Evolutionary conservation across 1,284 basidiomycete species (phyloP), one percentile per base, ranked within the genome.

Genomic region (Pseudozyma pruni): DNA sequence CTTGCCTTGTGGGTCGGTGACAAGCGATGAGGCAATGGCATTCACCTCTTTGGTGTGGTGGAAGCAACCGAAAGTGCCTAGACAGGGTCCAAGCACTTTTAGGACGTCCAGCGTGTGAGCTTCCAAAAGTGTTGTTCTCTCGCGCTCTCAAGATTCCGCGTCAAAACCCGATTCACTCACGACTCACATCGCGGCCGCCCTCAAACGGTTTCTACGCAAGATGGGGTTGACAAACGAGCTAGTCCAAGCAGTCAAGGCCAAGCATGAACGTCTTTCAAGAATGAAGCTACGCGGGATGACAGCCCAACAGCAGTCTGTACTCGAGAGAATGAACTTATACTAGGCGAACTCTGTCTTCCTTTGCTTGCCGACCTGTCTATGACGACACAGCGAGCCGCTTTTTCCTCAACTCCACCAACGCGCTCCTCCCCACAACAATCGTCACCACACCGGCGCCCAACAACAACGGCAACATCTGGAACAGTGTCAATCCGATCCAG

Each of bases 401-500:
- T 58, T 45, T 64, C 19, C 69, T 53, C 34, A 78, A 46, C 38
- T 78, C 74, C 2, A 48, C 56, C 23, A 78, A 41, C 11, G 76
- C 74, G 13, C 44, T 57, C 29, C 68, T 62, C 4, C 76, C 76
- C 0, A 72, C 59, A 23, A 78, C 47, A 22, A 76, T 46, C 22
- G 74, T 74, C 35, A 73, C 47, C 38, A 69, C 34, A 3, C 72
- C 72, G 10, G 43, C 61, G 29, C 50, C 69, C 13, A 73, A 19
- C 43, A 78, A 52, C 39, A 61, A 44, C 23, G 76, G 76, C 19
- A 78, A 37, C 72, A 78, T 71, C 48, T 63, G 48, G 63, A 78
- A 76, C 22, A 78, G 51, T 17, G 76, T 76, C 55, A 78, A 46
- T 5, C 69, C 63, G 39, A 72, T 51, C 76, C 76, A 78, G 46